phyloP scores from a whole-genome alignment of 2,329 filamentous ascomycete genomes.

The Sarocladium strictum region DNA sequence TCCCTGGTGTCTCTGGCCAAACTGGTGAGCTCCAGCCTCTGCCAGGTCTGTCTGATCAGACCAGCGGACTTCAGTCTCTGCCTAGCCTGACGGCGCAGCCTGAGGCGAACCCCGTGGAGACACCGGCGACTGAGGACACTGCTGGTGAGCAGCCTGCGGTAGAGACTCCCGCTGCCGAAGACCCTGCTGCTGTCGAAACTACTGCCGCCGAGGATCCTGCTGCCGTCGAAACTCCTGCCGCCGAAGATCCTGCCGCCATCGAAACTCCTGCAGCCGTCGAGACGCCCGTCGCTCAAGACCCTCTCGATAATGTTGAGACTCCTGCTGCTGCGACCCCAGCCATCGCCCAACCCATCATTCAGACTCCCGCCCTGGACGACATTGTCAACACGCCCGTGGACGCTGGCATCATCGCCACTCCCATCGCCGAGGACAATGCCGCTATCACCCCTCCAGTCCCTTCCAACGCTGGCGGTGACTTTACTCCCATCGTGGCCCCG shows the following conservation, averaged over 20 bases:
- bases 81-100: background rate
- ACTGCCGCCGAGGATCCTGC: background rate
- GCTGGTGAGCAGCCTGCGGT: no score
- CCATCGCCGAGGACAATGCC: background rate
- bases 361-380: background rate
- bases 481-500: background rate
- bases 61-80: slow-evolving; percentile 7
- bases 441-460: background rate
- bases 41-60: background rate
- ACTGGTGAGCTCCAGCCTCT: background rate
- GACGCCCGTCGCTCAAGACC: background rate
- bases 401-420: background rate
- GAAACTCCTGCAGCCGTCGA: background rate
- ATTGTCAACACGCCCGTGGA: slow-evolving; percentile 1
- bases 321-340: background rate
- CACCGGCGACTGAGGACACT: background rate
- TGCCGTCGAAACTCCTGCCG: background rate
- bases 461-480: background rate
- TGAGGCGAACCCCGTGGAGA: background rate
- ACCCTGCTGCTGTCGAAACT: background rate
- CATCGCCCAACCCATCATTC: background rate
- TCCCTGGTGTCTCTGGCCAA: background rate
- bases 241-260: background rate
- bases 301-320: no score
- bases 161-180: background rate